Evolutionary conservation across 257 asterid species (phyloP).

Genomic region (Penstemon eatonii): DNA sequence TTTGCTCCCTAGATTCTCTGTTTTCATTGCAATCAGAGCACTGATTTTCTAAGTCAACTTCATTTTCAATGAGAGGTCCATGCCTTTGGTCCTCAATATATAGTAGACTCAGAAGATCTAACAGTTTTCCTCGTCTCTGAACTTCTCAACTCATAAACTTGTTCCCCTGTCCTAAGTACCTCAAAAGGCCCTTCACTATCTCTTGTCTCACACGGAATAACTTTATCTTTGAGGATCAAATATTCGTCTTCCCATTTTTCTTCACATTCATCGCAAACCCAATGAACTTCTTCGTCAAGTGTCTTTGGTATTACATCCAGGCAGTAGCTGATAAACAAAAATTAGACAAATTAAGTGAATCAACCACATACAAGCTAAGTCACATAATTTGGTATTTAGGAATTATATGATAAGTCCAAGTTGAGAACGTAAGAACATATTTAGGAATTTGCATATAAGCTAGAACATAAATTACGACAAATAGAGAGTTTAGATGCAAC

Average conservation of each 20-base stretch:
- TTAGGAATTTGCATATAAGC: too few relatives aligned
- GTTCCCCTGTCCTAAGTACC: too few relatives aligned
- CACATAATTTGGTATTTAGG: background rate
- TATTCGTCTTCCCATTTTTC: too few relatives aligned
- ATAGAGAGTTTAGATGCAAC: background rate
- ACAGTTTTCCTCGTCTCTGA: slow-evolving; percentile 5
- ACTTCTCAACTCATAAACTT: background rate
- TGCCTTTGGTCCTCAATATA: too few relatives aligned
- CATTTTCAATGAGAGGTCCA: too few relatives aligned
- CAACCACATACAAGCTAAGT: background rate
- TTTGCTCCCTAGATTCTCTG: background rate
- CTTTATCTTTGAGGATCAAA: too few relatives aligned
- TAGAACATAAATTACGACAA: background rate
- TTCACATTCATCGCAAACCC: slow-evolving; percentile 72
- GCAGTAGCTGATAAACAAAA: slow-evolving; percentile 57
- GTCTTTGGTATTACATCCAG: slow-evolving; percentile 49
- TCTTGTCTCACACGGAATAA: slow-evolving; percentile 10
- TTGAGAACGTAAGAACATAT: too few relatives aligned
- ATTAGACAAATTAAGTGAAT: background rate
- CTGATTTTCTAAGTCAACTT: background rate
- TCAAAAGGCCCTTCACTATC: slow-evolving; percentile 5
- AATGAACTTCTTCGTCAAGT: slow-evolving; percentile 51
- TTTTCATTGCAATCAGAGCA: slow-evolving; percentile 1
- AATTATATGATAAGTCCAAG: too few relatives aligned
- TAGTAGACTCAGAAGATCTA: background rate